phyloP scores from a whole-genome alignment of 768 basidiomycete species.

The Podaxis mareebaensis region DNA sequence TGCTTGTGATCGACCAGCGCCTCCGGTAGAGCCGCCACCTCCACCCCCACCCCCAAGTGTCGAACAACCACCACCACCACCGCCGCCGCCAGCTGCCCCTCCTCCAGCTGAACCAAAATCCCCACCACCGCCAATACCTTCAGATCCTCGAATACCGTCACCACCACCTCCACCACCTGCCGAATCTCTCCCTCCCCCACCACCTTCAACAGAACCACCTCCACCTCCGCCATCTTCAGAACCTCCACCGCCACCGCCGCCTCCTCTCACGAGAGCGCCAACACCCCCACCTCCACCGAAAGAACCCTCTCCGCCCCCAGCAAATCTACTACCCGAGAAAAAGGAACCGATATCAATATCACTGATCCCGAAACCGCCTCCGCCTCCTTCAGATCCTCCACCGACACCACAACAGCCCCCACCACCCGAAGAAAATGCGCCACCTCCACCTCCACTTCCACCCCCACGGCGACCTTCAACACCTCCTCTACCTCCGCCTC shows the following conservation, averaged over 20 bases:
- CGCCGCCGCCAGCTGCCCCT: constrained; percentile 29
- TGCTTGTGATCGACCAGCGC: constrained; percentile 22
- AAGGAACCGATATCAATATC: constrained; percentile 33
- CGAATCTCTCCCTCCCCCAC: constrained; percentile 25
- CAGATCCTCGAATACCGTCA: constrained; percentile 21
- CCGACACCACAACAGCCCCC: constrained; percentile 21
- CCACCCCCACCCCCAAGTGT: constrained; percentile 29
- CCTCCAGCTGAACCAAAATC: constrained; percentile 32
- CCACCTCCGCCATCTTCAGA: constrained; percentile 32
- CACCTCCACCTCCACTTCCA: constrained; percentile 13
- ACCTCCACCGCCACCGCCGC: constrained; percentile 24
- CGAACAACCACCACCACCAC: constrained; percentile 32
- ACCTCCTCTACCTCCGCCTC: constrained; percentile 24
- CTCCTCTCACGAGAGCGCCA: constrained; percentile 22
- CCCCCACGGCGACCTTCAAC: constrained; percentile 17
- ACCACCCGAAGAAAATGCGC: constrained; percentile 15
- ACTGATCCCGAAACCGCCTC: constrained; percentile 29
- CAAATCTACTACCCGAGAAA: constrained; percentile 36
- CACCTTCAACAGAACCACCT: constrained; percentile 26
- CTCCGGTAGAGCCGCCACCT: constrained; percentile 25
- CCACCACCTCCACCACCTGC: constrained; percentile 22
- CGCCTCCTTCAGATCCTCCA: constrained; percentile 21
- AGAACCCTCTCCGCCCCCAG: constrained; percentile 32
- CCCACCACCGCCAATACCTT: constrained; percentile 27
- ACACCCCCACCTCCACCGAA: constrained; percentile 24